Evolutionary conservation across 1,139 yeast genomes (phyloP).

Genomic region (Kodamaea anthophila): DNA sequence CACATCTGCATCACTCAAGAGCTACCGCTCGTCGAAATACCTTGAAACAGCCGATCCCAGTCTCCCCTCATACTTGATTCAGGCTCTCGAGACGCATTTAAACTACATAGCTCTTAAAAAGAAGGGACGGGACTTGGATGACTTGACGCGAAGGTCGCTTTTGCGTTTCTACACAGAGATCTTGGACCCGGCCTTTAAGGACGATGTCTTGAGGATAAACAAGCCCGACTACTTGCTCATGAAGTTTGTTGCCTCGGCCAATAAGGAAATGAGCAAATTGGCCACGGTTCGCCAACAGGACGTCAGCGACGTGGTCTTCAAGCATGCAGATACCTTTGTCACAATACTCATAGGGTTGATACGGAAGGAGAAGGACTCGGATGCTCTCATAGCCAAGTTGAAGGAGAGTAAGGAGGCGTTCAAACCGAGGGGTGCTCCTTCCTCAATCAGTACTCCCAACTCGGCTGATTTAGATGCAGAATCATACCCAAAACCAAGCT

Average conservation of each 20-base stretch:
- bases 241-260: constrained; percentile 59
- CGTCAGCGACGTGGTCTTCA: constrained; percentile 42
- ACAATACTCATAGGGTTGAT: constrained; percentile 46
- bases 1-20: constrained; percentile 7
- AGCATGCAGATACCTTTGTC: constrained; percentile 55
- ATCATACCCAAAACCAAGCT: constrained; percentile 40
- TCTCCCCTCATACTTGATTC: constrained; percentile 44
- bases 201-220: constrained; percentile 33
- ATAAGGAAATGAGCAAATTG: constrained; percentile 54
- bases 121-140: constrained; percentile 32
- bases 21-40: constrained; percentile 12
- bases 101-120: constrained; percentile 50
- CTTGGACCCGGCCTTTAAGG: constrained; percentile 42
- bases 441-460: constrained; percentile 4
- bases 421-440: constrained; percentile 17
- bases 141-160: constrained; percentile 38
- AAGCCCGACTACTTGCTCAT: constrained; percentile 61
- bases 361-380: constrained; percentile 37
- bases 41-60: constrained; percentile 15
- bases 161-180: constrained; percentile 59
- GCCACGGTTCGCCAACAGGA: constrained; percentile 36
- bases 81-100: constrained; percentile 43
- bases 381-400: constrained; percentile 34
- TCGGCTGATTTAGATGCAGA: constrained; percentile 6
- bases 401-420: constrained; percentile 37